Conservation (phyloP, 371 early-diverging fungal genomes). For the Mortierella polycephala region DNA sequence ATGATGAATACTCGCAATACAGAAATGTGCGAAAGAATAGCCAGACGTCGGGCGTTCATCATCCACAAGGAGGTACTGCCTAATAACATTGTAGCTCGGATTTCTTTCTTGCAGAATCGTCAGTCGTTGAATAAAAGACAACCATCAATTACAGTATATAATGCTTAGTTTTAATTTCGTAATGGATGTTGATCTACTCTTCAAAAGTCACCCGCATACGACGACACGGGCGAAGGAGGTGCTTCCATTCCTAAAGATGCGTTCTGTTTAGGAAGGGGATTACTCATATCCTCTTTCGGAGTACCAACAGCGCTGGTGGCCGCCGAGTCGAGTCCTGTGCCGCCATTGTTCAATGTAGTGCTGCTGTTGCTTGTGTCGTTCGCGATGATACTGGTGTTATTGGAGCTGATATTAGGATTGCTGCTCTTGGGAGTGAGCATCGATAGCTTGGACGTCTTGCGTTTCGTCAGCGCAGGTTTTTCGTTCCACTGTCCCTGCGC, state of each 20-base stretch:
- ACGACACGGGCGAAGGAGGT: not conserved
- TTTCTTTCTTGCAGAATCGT: too few species aligned
- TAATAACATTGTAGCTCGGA: too few species aligned
- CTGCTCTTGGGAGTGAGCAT: slow-evolving; percentile 7
- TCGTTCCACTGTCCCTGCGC: not conserved
- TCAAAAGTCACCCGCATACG: not conserved
- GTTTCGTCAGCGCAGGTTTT: slow-evolving; percentile 13
- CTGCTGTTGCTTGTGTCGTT: not conserved
- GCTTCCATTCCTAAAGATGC: not conserved
- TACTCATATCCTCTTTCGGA: not conserved
- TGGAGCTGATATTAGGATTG: too few species aligned
- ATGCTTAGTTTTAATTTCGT: too few species aligned
- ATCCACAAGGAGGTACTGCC: too few species aligned
- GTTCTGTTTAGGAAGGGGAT: not conserved
- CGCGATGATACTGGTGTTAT: not conserved
- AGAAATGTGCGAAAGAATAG: too few species aligned
- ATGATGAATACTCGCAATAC: slow-evolving; percentile 2
- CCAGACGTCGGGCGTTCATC: too few species aligned
- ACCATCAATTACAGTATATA: too few species aligned
- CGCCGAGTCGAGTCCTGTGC: not conserved
- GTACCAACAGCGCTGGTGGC: slow-evolving; percentile 2
- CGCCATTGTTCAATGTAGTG: not conserved
- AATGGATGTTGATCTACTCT: too few species aligned
- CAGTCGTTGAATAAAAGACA: too few species aligned
- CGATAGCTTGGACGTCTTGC: slow-evolving; percentile 17